phyloP scores from a whole-genome alignment of 768 basidiomycete species.

The Lanmaoa pseudosensibilis region DNA sequence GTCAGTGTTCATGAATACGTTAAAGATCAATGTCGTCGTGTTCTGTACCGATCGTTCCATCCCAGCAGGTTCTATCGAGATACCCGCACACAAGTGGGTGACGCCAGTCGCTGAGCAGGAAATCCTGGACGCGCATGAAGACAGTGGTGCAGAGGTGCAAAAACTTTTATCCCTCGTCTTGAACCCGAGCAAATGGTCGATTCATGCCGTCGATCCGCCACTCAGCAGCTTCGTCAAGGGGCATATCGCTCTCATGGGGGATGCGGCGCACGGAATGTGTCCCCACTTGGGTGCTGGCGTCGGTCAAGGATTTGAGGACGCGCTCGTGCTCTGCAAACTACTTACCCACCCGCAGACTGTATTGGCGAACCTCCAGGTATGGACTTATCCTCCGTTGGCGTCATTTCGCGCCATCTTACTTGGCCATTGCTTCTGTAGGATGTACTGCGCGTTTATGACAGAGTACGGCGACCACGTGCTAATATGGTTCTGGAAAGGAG shows the following conservation, averaged over 20 bases:
- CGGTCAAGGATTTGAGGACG: conserved; percentile 62
- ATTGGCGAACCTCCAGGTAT: conserved; percentile 41
- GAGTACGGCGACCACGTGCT: conserved; percentile 45
- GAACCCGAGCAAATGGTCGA: conserved; percentile 50
- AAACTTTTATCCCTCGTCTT: conserved; percentile 43
- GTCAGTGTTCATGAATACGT: not conserved
- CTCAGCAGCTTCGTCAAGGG: conserved; percentile 44
- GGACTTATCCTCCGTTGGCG: conserved; percentile 2
- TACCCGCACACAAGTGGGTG: conserved; percentile 42
- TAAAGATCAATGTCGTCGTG: conserved; percentile 48
- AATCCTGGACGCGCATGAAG: conserved; percentile 42
- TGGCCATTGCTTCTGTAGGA: conserved; percentile 30
- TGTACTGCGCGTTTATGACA: conserved; percentile 48
- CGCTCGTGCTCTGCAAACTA: conserved; percentile 45
- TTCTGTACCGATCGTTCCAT: conserved; percentile 37
- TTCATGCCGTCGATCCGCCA: conserved; percentile 49
- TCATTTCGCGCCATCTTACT: not conserved
- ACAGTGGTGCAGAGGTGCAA: conserved; percentile 47
- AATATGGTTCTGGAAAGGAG: conserved; percentile 49
- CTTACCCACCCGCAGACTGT: conserved; percentile 44
- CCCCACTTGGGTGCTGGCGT: conserved; percentile 61
- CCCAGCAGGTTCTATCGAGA: conserved; percentile 27
- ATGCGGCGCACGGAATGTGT: conserved; percentile 60
- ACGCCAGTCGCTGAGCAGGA: conserved; percentile 41
- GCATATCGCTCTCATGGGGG: conserved; percentile 52